Evolutionary conservation across 805 yeast species (phyloP).

Genomic region (Kuraishia piskuri): DNA sequence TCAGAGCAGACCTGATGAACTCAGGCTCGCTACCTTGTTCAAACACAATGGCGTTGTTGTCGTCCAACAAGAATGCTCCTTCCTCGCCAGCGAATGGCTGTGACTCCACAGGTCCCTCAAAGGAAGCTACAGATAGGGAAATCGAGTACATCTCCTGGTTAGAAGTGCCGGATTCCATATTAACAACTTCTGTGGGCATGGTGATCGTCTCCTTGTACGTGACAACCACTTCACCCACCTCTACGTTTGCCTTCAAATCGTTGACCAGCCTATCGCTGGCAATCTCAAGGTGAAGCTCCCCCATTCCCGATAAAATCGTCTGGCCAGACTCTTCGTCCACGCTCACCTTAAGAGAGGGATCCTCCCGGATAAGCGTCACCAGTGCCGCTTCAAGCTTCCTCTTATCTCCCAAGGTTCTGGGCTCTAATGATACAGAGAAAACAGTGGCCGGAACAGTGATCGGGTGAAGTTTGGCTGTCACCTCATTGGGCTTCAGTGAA

Average conservation of each 20-base stretch:
- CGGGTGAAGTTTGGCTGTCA: conserved; percentile 53
- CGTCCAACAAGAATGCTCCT: conserved; percentile 31
- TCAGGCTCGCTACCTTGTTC: conserved; percentile 19
- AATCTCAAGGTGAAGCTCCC: conserved; percentile 90
- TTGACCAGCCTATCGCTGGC: conserved; percentile 70
- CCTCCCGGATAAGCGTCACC: conserved; percentile 65
- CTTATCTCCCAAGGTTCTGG: conserved; percentile 73
- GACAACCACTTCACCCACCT: conserved; percentile 77
- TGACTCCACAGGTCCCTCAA: conserved; percentile 24
- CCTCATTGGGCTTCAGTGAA: conserved; percentile 24
- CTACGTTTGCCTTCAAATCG: conserved; percentile 76
- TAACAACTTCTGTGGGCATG: conserved; percentile 11
- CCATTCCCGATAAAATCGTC: conserved; percentile 90
- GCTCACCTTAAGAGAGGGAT: conserved; percentile 72
- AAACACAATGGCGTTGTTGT: conserved; percentile 38
- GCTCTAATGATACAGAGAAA: conserved; percentile 78
- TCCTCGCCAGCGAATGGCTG: conserved; percentile 25
- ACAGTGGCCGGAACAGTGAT: conserved; percentile 89
- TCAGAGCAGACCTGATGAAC: conserved; percentile 12
- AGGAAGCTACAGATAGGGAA: conserved; percentile 19
- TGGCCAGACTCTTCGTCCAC: conserved; percentile 85
- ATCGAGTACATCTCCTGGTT: conserved; percentile 13
- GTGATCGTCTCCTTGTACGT: conserved; percentile 72
- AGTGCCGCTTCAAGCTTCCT: conserved; percentile 67
- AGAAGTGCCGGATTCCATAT: conserved; percentile 8